Base-by-base conservation (phyloP, 139 green algal species). In the Eudorina sp. region DNA sequence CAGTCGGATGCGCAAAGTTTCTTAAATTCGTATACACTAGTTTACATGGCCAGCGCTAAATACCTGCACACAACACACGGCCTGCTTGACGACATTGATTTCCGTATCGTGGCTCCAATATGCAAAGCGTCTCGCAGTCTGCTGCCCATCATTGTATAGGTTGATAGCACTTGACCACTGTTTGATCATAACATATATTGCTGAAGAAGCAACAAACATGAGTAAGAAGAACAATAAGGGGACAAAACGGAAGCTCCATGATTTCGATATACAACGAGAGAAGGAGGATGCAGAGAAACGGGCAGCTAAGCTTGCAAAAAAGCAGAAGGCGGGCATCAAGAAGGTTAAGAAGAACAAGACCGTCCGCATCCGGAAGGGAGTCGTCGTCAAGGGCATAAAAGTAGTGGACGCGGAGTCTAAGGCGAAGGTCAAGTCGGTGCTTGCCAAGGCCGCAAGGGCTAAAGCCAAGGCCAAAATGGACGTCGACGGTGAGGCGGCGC, bases 201-300 rank as follows among this genome's bases (percentile, higher is more conserved):
- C 55, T 68, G 23, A 18, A 68, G 55, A 5, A 16, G 62, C 4
- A 16, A 48, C 7, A 79, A 19, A 55, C 31, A 87, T 87, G 81
- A 64, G 40, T 21, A 87, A 87, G 19, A 87, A 87, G 81, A 87
- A 87, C 64, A 87, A 78, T 31, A 87, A 87, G 25, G 43, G 21
- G 1, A 78, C 64, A 14, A 87, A 87, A 46, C 45, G 64, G 34
- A 87, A 78, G 13, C 45, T 45, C 2, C 81, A 78, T n/a, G 81
- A 87, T 0, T 87, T 78, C 14, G 81, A 87, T 34, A 18, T 87
- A 0, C 55, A 87, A 21, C 62, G 81, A 4, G 81, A 87, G 31
- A 87, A 87, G n/a, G 21, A 34, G 23, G 81, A 78, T 21, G 46
- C 81, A 3, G 81, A 87, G 25, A 31, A 68, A 43, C 18, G 64